phyloP scores from a whole-genome alignment of 2,329 filamentous ascomycete species.

The Corynespora cassiicola region DNA sequence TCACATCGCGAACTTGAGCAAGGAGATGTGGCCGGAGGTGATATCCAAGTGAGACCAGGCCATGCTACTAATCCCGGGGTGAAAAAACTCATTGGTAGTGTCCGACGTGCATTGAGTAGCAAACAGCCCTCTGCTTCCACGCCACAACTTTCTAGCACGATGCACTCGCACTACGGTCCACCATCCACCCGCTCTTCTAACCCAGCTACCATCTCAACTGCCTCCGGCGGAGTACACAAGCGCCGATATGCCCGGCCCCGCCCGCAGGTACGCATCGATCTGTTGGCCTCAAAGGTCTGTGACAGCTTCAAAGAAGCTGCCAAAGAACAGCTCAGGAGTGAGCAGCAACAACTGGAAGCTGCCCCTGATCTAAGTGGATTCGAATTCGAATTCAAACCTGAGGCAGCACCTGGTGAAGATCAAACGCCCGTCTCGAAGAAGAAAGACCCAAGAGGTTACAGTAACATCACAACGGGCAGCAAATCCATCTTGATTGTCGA shows the following conservation, averaged over 20 bases:
- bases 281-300: slow-evolving; percentile 78
- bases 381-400: slow-evolving; percentile 43
- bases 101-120: slow-evolving; percentile 80
- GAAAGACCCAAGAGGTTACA: slow-evolving; percentile 50
- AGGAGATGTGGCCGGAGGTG: slow-evolving; percentile 28
- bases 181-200: slow-evolving; percentile 36
- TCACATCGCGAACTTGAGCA: slow-evolving; percentile 40
- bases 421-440: slow-evolving; percentile 8
- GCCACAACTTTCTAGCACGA: slow-evolving; percentile 25
- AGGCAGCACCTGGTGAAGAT: slow-evolving; percentile 17
- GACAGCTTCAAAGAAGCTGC: slow-evolving; percentile 82
- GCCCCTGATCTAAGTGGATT: slow-evolving; percentile 37
- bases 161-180: slow-evolving; percentile 25
- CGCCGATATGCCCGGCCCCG: slow-evolving; percentile 34
- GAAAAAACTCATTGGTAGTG: slow-evolving; percentile 84
- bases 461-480: slow-evolving; percentile 77
- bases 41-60: slow-evolving; percentile 27
- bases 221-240: slow-evolving; percentile 37
- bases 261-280: slow-evolving; percentile 73
- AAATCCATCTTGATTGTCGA: slow-evolving; percentile 91
- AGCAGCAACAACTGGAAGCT: slow-evolving; percentile 31
- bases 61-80: slow-evolving; percentile 66
- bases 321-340: slow-evolving; percentile 61
- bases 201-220: slow-evolving; percentile 28
- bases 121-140: slow-evolving; percentile 43